Conservation (phyloP, 176 grass and related monocot genomes). For the Triticum timopheevii region DNA sequence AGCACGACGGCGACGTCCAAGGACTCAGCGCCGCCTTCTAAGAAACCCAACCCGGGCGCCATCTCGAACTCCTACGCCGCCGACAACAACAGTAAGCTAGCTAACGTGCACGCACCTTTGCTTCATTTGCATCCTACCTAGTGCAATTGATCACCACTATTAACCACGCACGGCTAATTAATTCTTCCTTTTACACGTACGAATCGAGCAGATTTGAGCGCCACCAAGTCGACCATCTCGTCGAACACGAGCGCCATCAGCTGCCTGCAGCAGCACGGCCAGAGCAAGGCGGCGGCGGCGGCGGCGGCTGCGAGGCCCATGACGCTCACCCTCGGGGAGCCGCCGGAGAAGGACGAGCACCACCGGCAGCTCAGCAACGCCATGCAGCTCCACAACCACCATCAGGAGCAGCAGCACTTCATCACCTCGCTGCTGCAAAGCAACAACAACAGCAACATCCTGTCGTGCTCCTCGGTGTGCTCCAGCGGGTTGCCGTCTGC, state of each 20-base stretch:
- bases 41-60: conserved; percentile 35
- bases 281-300: conserved; percentile 11
- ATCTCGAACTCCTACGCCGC: conserved; percentile 26
- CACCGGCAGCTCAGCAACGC: neutral
- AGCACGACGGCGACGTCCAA: neutral
- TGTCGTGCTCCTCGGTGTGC: conserved; percentile 51
- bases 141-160: neutral
- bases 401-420: conserved; percentile 23
- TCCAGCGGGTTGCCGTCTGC: conserved; percentile 34
- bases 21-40: conserved; percentile 32
- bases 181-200: neutral
- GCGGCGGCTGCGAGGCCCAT: conserved; percentile 31
- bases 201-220: conserved; percentile 5
- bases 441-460: conserved; percentile 26
- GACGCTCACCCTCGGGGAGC: conserved; percentile 41
- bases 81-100: conserved; percentile 38
- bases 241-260: conserved; percentile 56
- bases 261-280: conserved; percentile 33
- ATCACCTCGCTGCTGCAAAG: neutral
- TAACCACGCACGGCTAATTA: neutral
- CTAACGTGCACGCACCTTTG: neutral
- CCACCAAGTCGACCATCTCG: conserved; percentile 49
- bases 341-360: neutral
- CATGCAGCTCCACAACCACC: neutral
- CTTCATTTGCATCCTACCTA: neutral